Base-by-base conservation (phyloP, 2,329 filamentous ascomycete species). In the Escovopsis weberi region DNA sequence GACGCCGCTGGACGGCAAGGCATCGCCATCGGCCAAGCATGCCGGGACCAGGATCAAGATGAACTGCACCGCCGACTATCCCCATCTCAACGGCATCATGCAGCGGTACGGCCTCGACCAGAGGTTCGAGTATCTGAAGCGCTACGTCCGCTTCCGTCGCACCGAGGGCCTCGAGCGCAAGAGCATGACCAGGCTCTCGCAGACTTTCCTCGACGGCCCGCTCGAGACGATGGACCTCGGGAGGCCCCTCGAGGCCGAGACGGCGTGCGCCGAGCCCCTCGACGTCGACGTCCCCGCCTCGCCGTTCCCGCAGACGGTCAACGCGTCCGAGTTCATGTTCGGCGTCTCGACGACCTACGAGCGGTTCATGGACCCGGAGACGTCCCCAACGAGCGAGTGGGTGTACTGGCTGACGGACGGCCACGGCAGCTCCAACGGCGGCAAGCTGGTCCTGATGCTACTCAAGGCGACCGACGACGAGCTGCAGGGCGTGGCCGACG, bases 331-430 rank as follows among this genome's bases (percentile, higher is more conserved):
- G 46, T 72, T 75, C 55, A 68, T 76, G 55, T 76, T 76, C 47
- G 72, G 72, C 35, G 70, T 77, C 5, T 76, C 73, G 1, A 76
- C 73, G 8, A 75, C 72, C 2, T 75, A 70, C 58, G 62, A 68
- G 49, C 62, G 72, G 44, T 69, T 77, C 50, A 70, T 60, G 51
- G 67, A 72, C 47, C 59, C 65, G 1, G 63, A 64, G 42, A 74
- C 68, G 2, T 69, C 63, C 41, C 69, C 72, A 0, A 67, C 75
- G 40, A 68, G 70, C 47, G 73, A 77, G 53, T 77, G 74, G 74
- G 65, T 69, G 5, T 75, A 70, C 55, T 77, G 73, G 73, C 61
- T 77, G 45, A 76, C 73, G 3, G 69, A 77, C 51, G 67, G 69
- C 45, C 64, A 65, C 39, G 72, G 72, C 37, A 59, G 64, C 41